Base-by-base conservation (phyloP, 2,329 filamentous ascomycete species). In the Fusarium praegraminearum region DNA sequence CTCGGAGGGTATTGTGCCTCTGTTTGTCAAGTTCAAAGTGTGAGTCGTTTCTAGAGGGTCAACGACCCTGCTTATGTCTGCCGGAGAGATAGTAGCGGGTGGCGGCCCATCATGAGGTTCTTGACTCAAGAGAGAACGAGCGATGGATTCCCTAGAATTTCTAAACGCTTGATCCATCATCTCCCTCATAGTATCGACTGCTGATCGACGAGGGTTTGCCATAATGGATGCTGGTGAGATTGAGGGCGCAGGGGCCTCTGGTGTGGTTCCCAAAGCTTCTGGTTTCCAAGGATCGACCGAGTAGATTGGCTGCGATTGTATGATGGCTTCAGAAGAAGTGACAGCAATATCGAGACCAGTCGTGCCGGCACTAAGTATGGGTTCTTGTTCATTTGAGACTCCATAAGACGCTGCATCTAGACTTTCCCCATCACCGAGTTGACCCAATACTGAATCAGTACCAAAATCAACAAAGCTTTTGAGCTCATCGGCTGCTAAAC, bases 31-130 rank as follows among this genome's bases (percentile, higher is more conserved):
- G 8, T 73, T 52, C 12, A 76, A 47, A 5, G 73, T 55, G 5
- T 75, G 71, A 2, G 65, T 59, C 18, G 64, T 50, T 16, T 64
- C 73, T 7, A 68, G 69, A 5, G 74, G 63, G 33, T 74, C 76
- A 24, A 72, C 64, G 7, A 75, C 74, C 38, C 74, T 76, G 41
- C 74, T 79, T 16, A 82, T 79, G 38, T 79, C 80, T 20, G 80
- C 79, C 7, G 80, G 76, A n/a, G 80, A 80, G 26, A 82, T 70
- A 3, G 80, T 81, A 13, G 72, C 65, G n/a, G 73, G 75, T 4
- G 76, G 71, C 3, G 73, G 40, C n/a, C 12, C 30, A 20, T 75
- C 62, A 11, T 67, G 69, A 13, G 53, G n/a, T 13, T 61, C 70
- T 20, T 68, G 65, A 3, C 69, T 58, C 51, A 77, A 57, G 18